Base-by-base conservation (phyloP, 2,329 filamentous ascomycete species). In the Claviceps humidiphila region DNA sequence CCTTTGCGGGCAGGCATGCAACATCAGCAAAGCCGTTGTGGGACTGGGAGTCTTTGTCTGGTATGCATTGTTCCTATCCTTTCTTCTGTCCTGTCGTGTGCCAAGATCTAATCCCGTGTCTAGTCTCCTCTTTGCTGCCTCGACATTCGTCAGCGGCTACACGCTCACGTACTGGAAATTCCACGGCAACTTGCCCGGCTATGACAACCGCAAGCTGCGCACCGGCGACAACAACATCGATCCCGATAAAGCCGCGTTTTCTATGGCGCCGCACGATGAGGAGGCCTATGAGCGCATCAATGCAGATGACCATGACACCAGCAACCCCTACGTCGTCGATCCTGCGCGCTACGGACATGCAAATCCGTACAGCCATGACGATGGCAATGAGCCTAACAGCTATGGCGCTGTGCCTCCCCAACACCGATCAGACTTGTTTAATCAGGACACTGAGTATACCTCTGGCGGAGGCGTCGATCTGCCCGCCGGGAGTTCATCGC, bases 191-290 rank as follows among this genome's bases (percentile, higher is more conserved):
- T 73, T 84, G 16, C 81, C 81, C 2, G 81, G 81, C 53, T 82
- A 82, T 63, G 78, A 80, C 60, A 71, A 70, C 57, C 69, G 63
- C 60, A 64, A 69, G 60, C 59, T 72, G 51, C 66, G 71, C 49
- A 63, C 63, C 54, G 62, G 62, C 55, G 66, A 64, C 57, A 66
- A 71, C 58, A 77, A 78, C 68, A 83, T 83, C 58, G 81, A 84
- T 63, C 81, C 81, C 0, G 81, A 85, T 65, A 84, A 84, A 70
- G 80, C 81, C 30, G 81, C 81, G 54, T 85, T 85, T 68, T 82
- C 79, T 53, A 82, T 81, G 66, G 78, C 78, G 14, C 78, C 79
- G n/a, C 77, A 81, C 61, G 80, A 81, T 59, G 81, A 84, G 57
- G 81, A 84, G 61, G 75, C 77, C 44, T 84, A 84, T 60, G 77